A percentile compares a stretch with the other conserved stretches of the same genome.
These are phyloP conservation scores for Teunomyces gatunensis DNA, from an alignment of 805 yeast species.

Conservation along the genomic window DNA sequence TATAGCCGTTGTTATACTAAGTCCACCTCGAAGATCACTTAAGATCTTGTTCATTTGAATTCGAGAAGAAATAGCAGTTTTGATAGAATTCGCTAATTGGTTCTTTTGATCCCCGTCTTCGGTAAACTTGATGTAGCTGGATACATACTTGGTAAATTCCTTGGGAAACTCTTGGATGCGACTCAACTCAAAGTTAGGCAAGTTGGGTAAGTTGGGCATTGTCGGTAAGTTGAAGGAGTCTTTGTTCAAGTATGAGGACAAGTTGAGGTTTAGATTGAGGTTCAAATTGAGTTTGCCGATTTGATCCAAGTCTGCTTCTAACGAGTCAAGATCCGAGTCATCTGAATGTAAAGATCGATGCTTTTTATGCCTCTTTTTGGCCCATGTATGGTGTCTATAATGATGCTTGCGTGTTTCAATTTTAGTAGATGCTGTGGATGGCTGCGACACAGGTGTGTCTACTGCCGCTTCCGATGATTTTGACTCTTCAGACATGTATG, in stretches of 20 bases:
- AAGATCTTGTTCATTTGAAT: slow-evolving; percentile 42
- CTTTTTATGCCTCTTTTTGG: neutral
- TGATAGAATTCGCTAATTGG: slow-evolving; percentile 28
- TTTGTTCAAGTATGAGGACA: slow-evolving; percentile 19
- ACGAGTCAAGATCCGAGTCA: slow-evolving; percentile 35
- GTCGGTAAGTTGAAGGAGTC: slow-evolving; percentile 19
- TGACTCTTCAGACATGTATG: neutral
- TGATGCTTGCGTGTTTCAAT: neutral
- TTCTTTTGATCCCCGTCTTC: slow-evolving; percentile 16
- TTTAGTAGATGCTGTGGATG: neutral
- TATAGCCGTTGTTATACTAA: slow-evolving; percentile 49
- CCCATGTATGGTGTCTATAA: neutral
- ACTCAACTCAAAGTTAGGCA: slow-evolving; percentile 22
- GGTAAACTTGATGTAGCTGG: slow-evolving; percentile 21
- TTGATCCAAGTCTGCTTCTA: slow-evolving; percentile 49
- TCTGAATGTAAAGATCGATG: neutral
- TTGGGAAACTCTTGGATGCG: slow-evolving; percentile 24
- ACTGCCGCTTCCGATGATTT: neutral
- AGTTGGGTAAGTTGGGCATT: slow-evolving; percentile 22
- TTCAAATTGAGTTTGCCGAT: slow-evolving; percentile 46
- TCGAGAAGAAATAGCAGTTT: slow-evolving; percentile 39
- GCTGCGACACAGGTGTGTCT: neutral
- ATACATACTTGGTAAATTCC: slow-evolving; percentile 30
- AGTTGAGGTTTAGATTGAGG: slow-evolving; percentile 19
- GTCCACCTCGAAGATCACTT: slow-evolving; percentile 43